Evolutionary conservation across 192 early-diverging fungal genomes (phyloP).

Genomic region (Dissophora ornata): DNA sequence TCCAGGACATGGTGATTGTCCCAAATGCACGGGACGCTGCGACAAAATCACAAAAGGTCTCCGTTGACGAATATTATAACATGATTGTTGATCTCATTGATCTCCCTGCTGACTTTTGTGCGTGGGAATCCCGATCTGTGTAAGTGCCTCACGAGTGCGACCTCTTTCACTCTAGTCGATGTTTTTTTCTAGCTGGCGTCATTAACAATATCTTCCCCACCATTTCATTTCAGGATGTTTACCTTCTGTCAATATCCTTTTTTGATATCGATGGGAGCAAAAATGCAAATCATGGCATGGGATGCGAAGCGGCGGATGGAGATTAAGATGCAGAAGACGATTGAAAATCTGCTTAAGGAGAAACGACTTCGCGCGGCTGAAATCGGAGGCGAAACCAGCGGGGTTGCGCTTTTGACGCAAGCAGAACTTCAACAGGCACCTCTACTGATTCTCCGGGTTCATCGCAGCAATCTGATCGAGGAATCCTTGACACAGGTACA

Average conservation of each 20-base stretch:
- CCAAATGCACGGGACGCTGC: slow-evolving; percentile 66
- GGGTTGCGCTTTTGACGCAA: slow-evolving; percentile 28
- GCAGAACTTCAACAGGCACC: slow-evolving; percentile 57
- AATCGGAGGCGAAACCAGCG: slow-evolving; percentile 16
- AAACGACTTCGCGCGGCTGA: slow-evolving; percentile 25
- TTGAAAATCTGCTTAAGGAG: slow-evolving; percentile 30
- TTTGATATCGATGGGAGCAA: slow-evolving; percentile 78
- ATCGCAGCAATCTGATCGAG: slow-evolving; percentile 74
- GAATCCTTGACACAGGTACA: slow-evolving; percentile 77
- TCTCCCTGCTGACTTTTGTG: slow-evolving; percentile 75
- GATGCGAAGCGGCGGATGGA: slow-evolving; percentile 84
- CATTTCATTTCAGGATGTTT: slow-evolving; percentile 64
- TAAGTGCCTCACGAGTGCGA: no score
- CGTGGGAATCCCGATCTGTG: slow-evolving; percentile 75
- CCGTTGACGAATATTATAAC: slow-evolving; percentile 88
- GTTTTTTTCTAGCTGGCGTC: not conserved
- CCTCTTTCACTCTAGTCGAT: no score
- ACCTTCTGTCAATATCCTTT: slow-evolving; percentile 89
- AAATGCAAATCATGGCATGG: slow-evolving; percentile 80
- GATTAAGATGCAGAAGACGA: slow-evolving; percentile 66
- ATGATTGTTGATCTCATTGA: slow-evolving; percentile 79
- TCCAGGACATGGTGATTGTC: slow-evolving; percentile 29
- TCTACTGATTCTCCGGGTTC: slow-evolving; percentile 68
- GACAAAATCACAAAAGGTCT: slow-evolving; percentile 73
- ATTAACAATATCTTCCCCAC: not conserved